phyloP scores from a whole-genome alignment of 768 basidiomycete genomes.

The Thelephora ganbajun region DNA sequence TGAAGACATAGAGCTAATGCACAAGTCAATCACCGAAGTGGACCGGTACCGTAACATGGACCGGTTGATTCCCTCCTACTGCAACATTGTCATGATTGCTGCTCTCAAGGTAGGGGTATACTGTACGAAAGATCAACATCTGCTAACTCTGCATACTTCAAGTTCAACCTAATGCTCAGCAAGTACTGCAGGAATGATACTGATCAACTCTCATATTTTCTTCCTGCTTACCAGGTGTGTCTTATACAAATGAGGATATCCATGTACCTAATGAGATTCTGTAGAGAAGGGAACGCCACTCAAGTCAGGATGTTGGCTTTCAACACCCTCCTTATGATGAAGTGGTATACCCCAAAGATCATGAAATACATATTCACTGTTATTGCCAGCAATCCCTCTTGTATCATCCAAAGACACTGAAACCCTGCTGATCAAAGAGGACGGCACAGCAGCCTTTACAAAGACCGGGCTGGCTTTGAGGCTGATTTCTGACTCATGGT shows the following conservation, averaged over 20 bases:
- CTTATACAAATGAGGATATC: background rate
- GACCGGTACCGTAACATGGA: constrained; percentile 93
- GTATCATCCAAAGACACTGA: constrained; percentile 58
- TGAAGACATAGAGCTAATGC: constrained; percentile 58
- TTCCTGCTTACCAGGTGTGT: constrained; percentile 80
- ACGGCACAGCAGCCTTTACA: constrained; percentile 78
- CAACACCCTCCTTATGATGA: constrained; percentile 81
- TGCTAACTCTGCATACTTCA: constrained; percentile 3
- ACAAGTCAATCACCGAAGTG: constrained; percentile 67
- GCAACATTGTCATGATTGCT: constrained; percentile 87
- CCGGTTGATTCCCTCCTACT: constrained; percentile 83
- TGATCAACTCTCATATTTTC: constrained; percentile 64
- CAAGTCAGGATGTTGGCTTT: constrained; percentile 89
- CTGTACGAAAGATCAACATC: background rate
- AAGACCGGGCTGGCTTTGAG: constrained; percentile 71
- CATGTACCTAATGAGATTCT: constrained; percentile 6
- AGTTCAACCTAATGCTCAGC: constrained; percentile 75
- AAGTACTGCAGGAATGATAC: constrained; percentile 65
- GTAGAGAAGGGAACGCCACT: constrained; percentile 85
- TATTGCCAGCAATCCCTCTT: constrained; percentile 75
- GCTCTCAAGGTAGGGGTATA: constrained; percentile 63
- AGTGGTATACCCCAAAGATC: constrained; percentile 75
- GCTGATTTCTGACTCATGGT: constrained; percentile 84
- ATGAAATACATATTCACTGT: constrained; percentile 83
- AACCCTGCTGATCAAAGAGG: constrained; percentile 74